A percentile compares a stretch with the other conserved stretches of the same genome.
Evolutionary conservation across 257 asterid genomes (phyloP).

Genomic region (Nicotiana knightiana): DNA sequence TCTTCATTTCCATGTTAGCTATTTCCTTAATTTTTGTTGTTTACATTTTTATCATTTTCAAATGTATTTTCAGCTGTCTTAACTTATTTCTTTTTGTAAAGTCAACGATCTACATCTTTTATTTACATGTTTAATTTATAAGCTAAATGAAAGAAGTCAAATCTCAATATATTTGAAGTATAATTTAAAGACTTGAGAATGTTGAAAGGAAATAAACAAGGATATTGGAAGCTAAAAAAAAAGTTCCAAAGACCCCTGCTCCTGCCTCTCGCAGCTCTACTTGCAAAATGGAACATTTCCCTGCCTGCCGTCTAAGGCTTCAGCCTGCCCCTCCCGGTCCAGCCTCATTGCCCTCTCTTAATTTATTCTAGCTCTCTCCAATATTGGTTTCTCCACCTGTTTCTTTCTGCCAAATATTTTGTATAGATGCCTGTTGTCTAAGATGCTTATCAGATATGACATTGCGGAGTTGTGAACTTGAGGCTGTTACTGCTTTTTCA

Average conservation of each 20-base stretch:
- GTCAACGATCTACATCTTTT: background rate
- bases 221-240: background rate
- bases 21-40: background rate
- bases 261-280: background rate
- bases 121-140: background rate
- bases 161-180: background rate
- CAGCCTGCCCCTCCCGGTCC: background rate
- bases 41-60: background rate
- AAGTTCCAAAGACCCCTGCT: background rate
- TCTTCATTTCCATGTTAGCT: background rate
- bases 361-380: background rate
- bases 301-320: background rate
- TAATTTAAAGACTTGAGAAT: background rate
- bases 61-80: background rate
- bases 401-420: background rate
- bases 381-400: background rate
- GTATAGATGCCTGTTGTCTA: background rate
- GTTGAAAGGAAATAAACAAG: background rate
- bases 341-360: background rate
- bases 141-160: background rate
- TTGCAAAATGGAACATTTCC: background rate
- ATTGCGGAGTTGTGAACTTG: background rate
- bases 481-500: background rate
- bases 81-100: background rate
- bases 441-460: background rate